Evolutionary conservation across 257 asterid species (phyloP).

Genomic region (Lavandula angustifolia): DNA sequence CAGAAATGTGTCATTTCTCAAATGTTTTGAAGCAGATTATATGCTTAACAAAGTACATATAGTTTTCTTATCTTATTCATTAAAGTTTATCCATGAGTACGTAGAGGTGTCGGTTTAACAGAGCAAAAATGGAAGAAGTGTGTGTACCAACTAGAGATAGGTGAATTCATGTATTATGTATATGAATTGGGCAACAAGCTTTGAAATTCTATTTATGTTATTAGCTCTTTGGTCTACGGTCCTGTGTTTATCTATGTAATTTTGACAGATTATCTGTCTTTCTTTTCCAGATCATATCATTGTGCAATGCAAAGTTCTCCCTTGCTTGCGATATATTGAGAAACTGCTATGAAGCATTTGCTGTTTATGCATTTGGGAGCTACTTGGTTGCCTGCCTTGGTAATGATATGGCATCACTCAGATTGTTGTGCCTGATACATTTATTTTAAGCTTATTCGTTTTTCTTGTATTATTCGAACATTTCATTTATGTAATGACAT

Average conservation of each 20-base stretch:
- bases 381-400: conserved; percentile 97
- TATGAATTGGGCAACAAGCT: not conserved
- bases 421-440: not conserved
- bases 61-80: not conserved
- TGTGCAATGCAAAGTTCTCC: conserved; percentile 71
- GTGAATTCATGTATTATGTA: not conserved
- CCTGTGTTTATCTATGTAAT: not conserved
- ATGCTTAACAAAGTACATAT: not conserved
- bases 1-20: not conserved
- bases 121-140: not conserved
- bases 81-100: too few species aligned
- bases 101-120: too few species aligned
- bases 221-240: not conserved
- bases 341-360: conserved; percentile 94
- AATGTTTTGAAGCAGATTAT: not conserved
- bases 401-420: conserved; percentile 35
- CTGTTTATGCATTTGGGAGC: conserved; percentile 93
- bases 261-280: too few species aligned
- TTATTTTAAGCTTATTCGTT: not conserved
- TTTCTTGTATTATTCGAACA: not conserved
- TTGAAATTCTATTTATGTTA: not conserved
- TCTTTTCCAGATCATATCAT: conserved; percentile 74
- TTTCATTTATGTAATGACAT: not conserved
- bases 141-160: not conserved
- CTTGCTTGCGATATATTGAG: conserved; percentile 89